phyloP scores from a whole-genome alignment of 2,329 filamentous ascomycete species.

The Fusarium avenaceum region DNA sequence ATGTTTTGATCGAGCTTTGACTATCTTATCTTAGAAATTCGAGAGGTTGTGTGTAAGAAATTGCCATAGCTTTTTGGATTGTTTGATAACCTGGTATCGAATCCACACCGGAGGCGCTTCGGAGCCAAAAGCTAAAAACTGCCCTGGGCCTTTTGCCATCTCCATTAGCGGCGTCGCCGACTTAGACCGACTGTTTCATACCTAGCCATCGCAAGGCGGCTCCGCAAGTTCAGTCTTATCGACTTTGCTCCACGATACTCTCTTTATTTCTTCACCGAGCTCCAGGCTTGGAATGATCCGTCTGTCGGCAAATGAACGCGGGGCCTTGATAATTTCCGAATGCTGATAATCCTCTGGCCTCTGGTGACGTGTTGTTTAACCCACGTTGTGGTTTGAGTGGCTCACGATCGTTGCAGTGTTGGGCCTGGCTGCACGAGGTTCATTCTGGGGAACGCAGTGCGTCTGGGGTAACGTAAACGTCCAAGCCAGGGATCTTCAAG shows the following conservation, averaged over 20 bases:
- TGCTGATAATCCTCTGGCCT: slow-evolving; percentile 37
- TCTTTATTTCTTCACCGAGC: slow-evolving; percentile 32
- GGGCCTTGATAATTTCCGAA: background rate
- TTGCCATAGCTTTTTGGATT: background rate
- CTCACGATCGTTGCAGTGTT: slow-evolving; percentile 32
- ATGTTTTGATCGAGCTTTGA: background rate
- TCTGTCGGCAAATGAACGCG: slow-evolving; percentile 24
- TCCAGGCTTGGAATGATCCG: slow-evolving; percentile 32
- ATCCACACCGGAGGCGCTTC: slow-evolving; percentile 1
- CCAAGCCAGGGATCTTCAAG: slow-evolving; percentile 24
- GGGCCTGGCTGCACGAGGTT: background rate
- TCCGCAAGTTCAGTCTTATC: slow-evolving; percentile 14
- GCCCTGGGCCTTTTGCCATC: slow-evolving; percentile 22
- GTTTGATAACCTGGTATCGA: slow-evolving; percentile 1
- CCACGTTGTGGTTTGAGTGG: slow-evolving; percentile 50
- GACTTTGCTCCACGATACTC: slow-evolving; percentile 17
- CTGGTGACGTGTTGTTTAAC: slow-evolving; percentile 23
- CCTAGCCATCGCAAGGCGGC: slow-evolving; percentile 7
- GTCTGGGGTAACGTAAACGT: slow-evolving; percentile 44
- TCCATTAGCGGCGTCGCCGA: slow-evolving; percentile 16
- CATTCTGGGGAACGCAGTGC: slow-evolving; percentile 34
- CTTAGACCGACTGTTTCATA: slow-evolving; percentile 32
- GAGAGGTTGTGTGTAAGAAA: background rate
- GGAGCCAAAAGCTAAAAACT: slow-evolving; percentile 14
- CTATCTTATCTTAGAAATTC: background rate